phyloP scores from a whole-genome alignment of 306 rosid genomes.

The Lablab purpureus region DNA sequence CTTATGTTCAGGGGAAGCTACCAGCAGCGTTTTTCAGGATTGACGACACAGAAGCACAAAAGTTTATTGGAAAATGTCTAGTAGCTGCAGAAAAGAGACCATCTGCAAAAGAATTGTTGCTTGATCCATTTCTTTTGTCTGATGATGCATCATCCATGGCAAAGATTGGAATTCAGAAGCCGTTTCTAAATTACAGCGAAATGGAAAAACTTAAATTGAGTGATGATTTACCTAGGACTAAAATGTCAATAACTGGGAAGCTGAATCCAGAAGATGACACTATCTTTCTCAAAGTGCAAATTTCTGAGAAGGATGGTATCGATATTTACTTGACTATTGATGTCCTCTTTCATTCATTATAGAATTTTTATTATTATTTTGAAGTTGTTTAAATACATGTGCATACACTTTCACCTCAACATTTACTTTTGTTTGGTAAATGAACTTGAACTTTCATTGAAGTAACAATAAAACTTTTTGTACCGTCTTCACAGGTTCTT shows the following conservation, averaged over 20 bases:
- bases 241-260: constrained; percentile 91
- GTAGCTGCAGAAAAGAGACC: constrained; percentile 67
- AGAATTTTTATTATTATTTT: not conserved
- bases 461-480: constrained; percentile 16
- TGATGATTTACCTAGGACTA: constrained; percentile 54
- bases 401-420: not conserved
- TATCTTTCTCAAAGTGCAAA: constrained; percentile 81
- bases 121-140: constrained; percentile 69
- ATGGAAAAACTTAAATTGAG: constrained; percentile 60
- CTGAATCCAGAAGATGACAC: constrained; percentile 77
- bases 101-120: constrained; percentile 75
- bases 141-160: constrained; percentile 50
- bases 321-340: constrained; percentile 2
- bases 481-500: constrained; percentile 60
- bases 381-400: constrained; percentile 7
- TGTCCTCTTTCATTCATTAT: constrained; percentile 5
- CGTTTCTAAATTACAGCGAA: constrained; percentile 74
- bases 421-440: not conserved
- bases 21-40: constrained; percentile 73
- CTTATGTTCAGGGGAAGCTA: constrained; percentile 74
- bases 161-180: constrained; percentile 57
- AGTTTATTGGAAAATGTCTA: constrained; percentile 75
- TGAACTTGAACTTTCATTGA: constrained; percentile 14
- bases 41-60: constrained; percentile 72
- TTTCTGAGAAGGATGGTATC: constrained; percentile 73